Evolutionary conservation across 1,284 basidiomycete species (phyloP), one percentile per base, ranked within the genome.

Genomic region (Anthracocystis setariae): DNA sequence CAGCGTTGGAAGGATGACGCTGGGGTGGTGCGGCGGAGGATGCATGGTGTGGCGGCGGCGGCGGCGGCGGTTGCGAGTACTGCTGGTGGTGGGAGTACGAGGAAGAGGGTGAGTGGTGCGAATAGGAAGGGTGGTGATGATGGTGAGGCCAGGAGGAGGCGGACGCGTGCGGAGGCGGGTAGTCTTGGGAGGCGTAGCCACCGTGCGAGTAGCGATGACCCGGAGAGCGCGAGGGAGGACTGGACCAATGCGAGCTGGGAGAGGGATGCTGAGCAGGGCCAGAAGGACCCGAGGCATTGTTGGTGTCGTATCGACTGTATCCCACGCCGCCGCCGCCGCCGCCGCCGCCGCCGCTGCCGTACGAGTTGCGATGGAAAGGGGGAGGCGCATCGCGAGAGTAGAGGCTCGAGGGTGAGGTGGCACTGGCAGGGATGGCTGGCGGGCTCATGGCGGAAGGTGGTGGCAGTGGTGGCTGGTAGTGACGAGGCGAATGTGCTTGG

Each of bases 241-340:
- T 68, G n/a, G 54, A 58, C 65, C 72, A 73, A 58, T 69, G 58
- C 0, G 62, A 65, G n/a, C 57, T 57, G 12, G 68, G 68, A 0
- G 68, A 71, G 2, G 54, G 40, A 44, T 69, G 52, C 48, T 58
- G 67, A 17, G 45, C 37, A 29, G 64, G 40, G 8, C 29, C 64
- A 8, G 46, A 42, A 10, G 53, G 35, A 23, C 37, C 43, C 13
- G 58, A 17, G 8, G 40, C 32, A 0, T 54, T 32, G 29, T 32
- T 43, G 18, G 52, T 3, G 23, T 73, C 60, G 51, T 59, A 61
- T 24, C 61, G 53, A 42, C 46, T 40, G 51, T 68, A 59, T 2
- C 45, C 49, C n/a, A n/a, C n/a, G n/a, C n/a, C n/a, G n/a, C n/a
- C n/a, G n/a, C 29, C 29, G 42, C 61, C 55, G 25, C 51, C 63